Conservation (phyloP, 257 asterid species). For the Osmanthus fragrans region DNA sequence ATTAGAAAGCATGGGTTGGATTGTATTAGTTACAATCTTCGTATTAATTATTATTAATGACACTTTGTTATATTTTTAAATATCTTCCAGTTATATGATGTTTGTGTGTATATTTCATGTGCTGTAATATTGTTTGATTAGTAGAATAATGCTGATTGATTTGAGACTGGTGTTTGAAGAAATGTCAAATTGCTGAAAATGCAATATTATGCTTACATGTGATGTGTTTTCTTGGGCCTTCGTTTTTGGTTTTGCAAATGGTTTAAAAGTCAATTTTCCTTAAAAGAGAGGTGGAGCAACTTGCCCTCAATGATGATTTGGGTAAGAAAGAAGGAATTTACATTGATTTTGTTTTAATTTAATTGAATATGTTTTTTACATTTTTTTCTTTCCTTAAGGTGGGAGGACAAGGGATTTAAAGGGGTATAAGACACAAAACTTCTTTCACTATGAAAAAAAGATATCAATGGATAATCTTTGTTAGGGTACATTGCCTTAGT, state of each 20-base stretch:
- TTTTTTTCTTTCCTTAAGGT: neutral
- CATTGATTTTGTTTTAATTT: neutral
- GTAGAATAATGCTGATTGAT: constrained; percentile 6
- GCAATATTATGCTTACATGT: neutral
- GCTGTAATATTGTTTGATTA: constrained; percentile 1
- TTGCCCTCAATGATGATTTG: neutral
- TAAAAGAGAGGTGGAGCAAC: neutral
- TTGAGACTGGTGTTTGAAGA: constrained; percentile 27
- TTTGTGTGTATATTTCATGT: constrained; percentile 10
- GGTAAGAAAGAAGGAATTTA: neutral
- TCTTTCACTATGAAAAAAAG: neutral
- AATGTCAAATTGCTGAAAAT: constrained; percentile 18
- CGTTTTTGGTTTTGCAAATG: neutral
- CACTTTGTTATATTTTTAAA: no score
- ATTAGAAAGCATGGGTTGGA: no score
- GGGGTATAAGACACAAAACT: neutral
- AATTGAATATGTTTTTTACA: no score
- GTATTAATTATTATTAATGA: no score
- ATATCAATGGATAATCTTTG: neutral
- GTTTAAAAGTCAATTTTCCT: neutral
- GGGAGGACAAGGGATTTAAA: neutral
- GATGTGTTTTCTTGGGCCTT: neutral
- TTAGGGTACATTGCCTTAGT: neutral
- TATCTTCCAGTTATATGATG: neutral
- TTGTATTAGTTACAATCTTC: no score